These are phyloP conservation scores for Mycena galericulata DNA, from an alignment of 768 basidiomycete genomes.

Conservation along the genomic window DNA sequence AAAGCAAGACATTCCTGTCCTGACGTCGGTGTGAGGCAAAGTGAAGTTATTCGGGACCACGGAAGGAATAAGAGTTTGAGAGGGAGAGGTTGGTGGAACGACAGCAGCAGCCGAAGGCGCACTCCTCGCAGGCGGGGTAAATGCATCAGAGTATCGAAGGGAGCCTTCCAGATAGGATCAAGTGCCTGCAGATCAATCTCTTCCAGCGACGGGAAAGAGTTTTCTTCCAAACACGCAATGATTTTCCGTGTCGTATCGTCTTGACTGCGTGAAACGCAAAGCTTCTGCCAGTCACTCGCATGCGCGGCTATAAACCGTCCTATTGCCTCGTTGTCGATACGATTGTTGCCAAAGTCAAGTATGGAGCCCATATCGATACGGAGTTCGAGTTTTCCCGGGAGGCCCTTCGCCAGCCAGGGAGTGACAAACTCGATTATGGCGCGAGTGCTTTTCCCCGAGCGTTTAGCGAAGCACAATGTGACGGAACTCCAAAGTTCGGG, in stretches of 20 bases:
- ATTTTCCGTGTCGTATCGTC: background rate
- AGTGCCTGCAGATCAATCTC: background rate
- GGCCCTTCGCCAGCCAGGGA: slow-evolving; percentile 1
- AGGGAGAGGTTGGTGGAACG: background rate
- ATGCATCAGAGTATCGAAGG: background rate
- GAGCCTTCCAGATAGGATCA: background rate
- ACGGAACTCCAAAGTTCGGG: slow-evolving; percentile 3
- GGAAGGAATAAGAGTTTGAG: background rate
- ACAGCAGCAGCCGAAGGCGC: background rate
- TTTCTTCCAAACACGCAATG: background rate
- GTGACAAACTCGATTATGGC: background rate
- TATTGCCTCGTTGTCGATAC: background rate
- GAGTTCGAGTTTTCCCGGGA: background rate
- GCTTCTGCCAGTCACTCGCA: background rate
- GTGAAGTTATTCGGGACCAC: background rate
- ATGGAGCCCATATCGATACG: background rate
- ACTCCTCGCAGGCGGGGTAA: background rate
- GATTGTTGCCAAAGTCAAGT: background rate
- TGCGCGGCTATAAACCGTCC: background rate
- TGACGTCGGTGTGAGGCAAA: background rate
- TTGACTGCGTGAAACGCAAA: background rate
- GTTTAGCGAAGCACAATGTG: background rate
- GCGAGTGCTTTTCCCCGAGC: background rate
- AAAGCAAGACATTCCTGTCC: background rate
- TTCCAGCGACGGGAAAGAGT: background rate